Evolutionary conservation across 2,329 filamentous ascomycete genomes (phyloP).

Genomic region (Claviceps pusilla): DNA sequence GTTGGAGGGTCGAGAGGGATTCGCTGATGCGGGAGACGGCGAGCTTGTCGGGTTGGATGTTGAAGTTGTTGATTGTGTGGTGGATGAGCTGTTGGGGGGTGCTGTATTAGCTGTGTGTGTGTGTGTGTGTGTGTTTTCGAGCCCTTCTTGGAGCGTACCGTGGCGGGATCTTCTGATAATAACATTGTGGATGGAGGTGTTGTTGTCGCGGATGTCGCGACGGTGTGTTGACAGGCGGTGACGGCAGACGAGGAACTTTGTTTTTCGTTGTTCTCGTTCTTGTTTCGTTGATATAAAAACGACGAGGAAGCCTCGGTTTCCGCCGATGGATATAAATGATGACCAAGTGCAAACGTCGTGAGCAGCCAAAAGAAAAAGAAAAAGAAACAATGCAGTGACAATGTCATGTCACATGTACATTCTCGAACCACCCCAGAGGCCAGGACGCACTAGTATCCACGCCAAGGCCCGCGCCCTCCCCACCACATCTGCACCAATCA

Average conservation of each 20-base stretch:
- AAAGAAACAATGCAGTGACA: too few species aligned
- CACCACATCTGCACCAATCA: background rate
- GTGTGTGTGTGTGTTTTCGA: too few species aligned
- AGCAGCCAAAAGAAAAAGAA: too few species aligned
- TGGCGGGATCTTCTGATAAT: constrained; percentile 83
- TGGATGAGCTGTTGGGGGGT: constrained; percentile 31
- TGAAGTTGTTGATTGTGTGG: constrained; percentile 89
- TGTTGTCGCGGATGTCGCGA: background rate
- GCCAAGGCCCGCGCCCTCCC: background rate
- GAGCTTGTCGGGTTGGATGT: constrained; percentile 74
- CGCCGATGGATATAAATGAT: too few species aligned
- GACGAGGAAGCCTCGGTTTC: too few species aligned
- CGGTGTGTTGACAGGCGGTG: background rate
- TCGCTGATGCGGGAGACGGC: constrained; percentile 72
- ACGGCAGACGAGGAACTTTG: background rate
- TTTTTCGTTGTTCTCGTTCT: too few species aligned
- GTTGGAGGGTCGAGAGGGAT: constrained; percentile 67
- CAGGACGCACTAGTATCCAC: background rate
- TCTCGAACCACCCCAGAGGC: too few species aligned
- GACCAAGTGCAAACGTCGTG: too few species aligned
- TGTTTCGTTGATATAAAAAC: too few species aligned
- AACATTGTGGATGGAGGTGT: constrained; percentile 50
- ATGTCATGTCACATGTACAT: too few species aligned
- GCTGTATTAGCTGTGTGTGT: too few species aligned
- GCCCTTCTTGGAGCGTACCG: constrained; percentile 35